Evolutionary conservation across 129 eudicot genomes (phyloP).

Genomic region (Flaveria linearis): DNA sequence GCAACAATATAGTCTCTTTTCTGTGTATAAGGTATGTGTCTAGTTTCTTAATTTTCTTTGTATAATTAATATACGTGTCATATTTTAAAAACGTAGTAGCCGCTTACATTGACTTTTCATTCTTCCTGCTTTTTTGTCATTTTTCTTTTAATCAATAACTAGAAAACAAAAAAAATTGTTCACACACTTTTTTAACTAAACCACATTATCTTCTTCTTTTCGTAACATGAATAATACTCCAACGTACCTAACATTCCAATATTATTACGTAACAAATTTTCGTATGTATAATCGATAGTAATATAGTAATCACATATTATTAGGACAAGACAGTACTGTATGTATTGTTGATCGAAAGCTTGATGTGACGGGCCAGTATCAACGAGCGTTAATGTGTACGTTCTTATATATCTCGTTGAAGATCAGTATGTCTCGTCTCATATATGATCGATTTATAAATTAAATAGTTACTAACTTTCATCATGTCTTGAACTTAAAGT

Average conservation of each 20-base stretch:
- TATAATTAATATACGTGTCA: neutral
- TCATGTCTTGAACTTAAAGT: neutral
- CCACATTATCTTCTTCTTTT: neutral
- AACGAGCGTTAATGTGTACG: neutral
- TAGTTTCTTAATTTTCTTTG: neutral
- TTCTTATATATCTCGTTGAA: neutral
- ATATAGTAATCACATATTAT: neutral
- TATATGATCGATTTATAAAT: neutral
- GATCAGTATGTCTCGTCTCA: neutral
- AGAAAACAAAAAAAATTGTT: neutral
- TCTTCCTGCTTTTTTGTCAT: neutral
- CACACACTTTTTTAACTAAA: neutral
- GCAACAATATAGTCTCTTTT: too few relatives aligned
- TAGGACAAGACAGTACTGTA: neutral
- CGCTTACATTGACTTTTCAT: slow-evolving; percentile 22
- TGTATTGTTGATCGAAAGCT: neutral
- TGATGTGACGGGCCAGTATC: neutral
- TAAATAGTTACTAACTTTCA: neutral
- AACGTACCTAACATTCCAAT: slow-evolving; percentile 19
- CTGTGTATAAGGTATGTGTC: too few relatives aligned
- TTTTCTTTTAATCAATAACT: neutral
- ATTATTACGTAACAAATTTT: neutral
- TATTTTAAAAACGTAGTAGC: neutral
- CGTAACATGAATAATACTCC: slow-evolving; percentile 9
- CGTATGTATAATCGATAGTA: neutral